Evolutionary conservation across 139 green algal genomes (phyloP), one percentile per base, ranked within the genome.

Genomic region (Tetradesmus lagerheimii): DNA sequence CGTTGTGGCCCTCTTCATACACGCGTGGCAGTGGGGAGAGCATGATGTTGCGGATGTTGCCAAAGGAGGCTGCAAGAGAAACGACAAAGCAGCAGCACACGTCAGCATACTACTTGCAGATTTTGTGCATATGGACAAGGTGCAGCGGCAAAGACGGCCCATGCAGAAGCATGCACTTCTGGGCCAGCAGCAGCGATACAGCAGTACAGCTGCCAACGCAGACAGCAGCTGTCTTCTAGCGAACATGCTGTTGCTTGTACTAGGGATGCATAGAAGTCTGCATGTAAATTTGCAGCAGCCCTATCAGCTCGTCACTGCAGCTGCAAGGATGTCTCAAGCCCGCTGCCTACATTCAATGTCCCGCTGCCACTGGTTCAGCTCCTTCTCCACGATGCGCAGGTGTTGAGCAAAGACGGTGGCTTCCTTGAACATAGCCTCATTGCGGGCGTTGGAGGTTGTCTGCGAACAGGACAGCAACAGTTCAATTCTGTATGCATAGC

Each of bases 361-460:
- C 38, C 94, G 96, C 77, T 97, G 95, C 71, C 97, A 86, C 9
- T 67, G 87, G 1, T 90, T 91, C 31, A 98, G 94, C 84, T 98
- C 96, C 84, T 95, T 96, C 94, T 98, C 95, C 34, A 97, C 93
- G 9, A 90, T 87, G 78, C 92, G 91, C 50, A 98, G 90, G 71
- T 96, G 94, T 9, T 47, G 34, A 0, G 95, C 94, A 92, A 98
- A 98, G n/a, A 97, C 92, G 3, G 92, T 94, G 23, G 96, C 95
- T 81, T 98, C 96, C 75, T 91, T 91, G 64, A 98, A 92, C 96
- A 98, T 98, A 47, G 94, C 91, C 85, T 97, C 95, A 89, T 98
- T 98, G 25, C 96, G 91, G 4, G 92, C 91, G 89, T 98, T 98
- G 57, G 92, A 93, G 0, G 96, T 98, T 0, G 57, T 71, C 57